Percentiles rank a stretch among this genome's conserved stretches.
phyloP scores from a whole-genome alignment of 805 yeast species.

The Ogataea trehalophila region DNA sequence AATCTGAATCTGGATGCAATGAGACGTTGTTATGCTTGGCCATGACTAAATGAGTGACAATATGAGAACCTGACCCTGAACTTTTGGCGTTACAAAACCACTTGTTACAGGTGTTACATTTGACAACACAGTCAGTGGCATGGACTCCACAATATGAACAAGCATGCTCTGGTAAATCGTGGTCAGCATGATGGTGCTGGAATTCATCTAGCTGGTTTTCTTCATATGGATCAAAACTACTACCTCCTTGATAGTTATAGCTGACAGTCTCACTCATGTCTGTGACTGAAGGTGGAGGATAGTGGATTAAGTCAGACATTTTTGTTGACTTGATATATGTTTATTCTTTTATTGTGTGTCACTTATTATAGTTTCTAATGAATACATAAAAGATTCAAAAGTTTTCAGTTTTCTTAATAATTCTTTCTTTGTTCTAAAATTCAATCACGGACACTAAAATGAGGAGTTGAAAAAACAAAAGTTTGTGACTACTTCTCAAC shows the following conservation, averaged over 20 bases:
- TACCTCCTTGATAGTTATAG: background rate
- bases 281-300: too few species aligned
- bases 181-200: background rate
- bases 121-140: slow-evolving; percentile 58
- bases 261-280: too few species aligned
- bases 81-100: slow-evolving; percentile 87
- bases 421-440: too few species aligned
- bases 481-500: too few species aligned
- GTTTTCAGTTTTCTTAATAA: too few species aligned
- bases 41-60: slow-evolving; percentile 77
- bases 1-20: slow-evolving; percentile 72
- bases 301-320: too few species aligned
- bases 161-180: slow-evolving; percentile 28
- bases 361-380: too few species aligned
- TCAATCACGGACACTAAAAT: too few species aligned
- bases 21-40: slow-evolving; percentile 72
- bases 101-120: slow-evolving; percentile 69
- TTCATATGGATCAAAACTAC: background rate
- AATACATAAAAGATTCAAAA: too few species aligned
- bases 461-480: too few species aligned
- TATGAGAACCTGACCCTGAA: slow-evolving; percentile 60
- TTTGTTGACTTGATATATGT: too few species aligned
- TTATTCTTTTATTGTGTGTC: too few species aligned
- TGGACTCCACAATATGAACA: slow-evolving; percentile 74
- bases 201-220: background rate